phyloP scores from a whole-genome alignment of 2,329 filamentous ascomycete genomes.

The Anthostomella pinea region DNA sequence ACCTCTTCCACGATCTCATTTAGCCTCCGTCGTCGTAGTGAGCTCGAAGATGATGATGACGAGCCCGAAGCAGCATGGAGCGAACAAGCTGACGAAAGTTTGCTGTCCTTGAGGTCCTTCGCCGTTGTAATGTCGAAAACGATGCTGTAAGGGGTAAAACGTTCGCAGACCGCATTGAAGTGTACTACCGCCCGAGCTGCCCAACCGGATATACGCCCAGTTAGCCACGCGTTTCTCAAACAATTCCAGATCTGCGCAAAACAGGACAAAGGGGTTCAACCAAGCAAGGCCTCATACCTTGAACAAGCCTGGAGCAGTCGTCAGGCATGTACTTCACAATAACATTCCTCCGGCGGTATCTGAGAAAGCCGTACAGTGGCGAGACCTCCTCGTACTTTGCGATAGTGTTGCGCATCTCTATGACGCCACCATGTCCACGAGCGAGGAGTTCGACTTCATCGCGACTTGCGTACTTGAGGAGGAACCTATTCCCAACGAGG shows the following conservation, averaged over 20 bases:
- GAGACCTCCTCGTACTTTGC: slow-evolving; percentile 78
- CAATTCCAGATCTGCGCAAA: slow-evolving; percentile 18
- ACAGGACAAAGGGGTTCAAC: background rate
- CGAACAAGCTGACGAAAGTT: slow-evolving; percentile 83
- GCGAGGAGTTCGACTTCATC: slow-evolving; percentile 1
- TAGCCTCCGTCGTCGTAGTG: slow-evolving; percentile 70
- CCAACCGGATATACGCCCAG: slow-evolving; percentile 16
- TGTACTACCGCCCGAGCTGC: slow-evolving; percentile 78
- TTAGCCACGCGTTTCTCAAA: slow-evolving; percentile 18
- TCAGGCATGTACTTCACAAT: slow-evolving; percentile 91
- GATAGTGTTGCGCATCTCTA: slow-evolving; percentile 77
- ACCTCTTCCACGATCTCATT: slow-evolving; percentile 94
- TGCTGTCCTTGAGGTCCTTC: slow-evolving; percentile 81
- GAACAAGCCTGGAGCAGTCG: slow-evolving; percentile 82
- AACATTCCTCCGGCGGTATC: slow-evolving; percentile 85
- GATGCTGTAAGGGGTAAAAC: slow-evolving; percentile 83
- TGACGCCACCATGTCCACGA: slow-evolving; percentile 72
- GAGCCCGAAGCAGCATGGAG: slow-evolving; percentile 85
- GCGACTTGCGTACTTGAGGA: slow-evolving; percentile 68
- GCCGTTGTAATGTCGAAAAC: slow-evolving; percentile 72
- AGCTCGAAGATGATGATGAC: slow-evolving; percentile 80
- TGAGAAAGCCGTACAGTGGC: slow-evolving; percentile 87
- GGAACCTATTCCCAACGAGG: slow-evolving; percentile 63
- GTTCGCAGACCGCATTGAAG: slow-evolving; percentile 64
- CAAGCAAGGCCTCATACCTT: slow-evolving; percentile 64